Evolutionary conservation across 805 yeast genomes (phyloP), one percentile per base, ranked within the genome.

Genomic region (Candida takata): DNA sequence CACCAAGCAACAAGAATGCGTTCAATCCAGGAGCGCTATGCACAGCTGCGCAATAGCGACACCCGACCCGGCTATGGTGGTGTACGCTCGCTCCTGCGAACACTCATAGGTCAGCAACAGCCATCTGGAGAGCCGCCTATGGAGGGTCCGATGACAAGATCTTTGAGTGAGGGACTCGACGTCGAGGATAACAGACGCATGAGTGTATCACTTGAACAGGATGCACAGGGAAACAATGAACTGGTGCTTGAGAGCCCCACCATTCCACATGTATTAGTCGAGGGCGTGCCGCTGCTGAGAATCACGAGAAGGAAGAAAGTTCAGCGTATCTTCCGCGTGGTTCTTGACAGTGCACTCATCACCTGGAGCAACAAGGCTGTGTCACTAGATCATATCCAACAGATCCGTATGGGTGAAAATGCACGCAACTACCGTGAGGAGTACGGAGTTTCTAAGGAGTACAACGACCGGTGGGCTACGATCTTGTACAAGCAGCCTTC

Each of bases 351-450:
- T 10, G 81, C 83, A 21, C 52, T 62, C 5, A 61, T 84, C 12
- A 55, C 64, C 4, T 80, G 88, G 84, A 77, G 73, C 43, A 58
- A 64, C 42, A 69, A 70, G 48, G 34, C 52, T 26, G 49, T 77
- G 41, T 57, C 58, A 14, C 65, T 83, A 8, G 94, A 82, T 52
- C 75, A 74, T 38, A 79, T 85, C 33, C 72, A 72, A 39, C 74
- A 72, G 36, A 67, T 82, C 3, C 58, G 81, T 34, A 65, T 72
- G 4, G 84, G 79, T 3, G 71, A 69, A 15, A 84, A 82, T 48
- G 96, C 96, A 2, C 70, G 72, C 24, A 84, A 85, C 46, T 90
- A 87, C 53, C 62, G 95, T 41, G 95, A 88, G 52, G 95, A 87
- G 56, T 74, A 84, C 46, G 78, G 81, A 25, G 71, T 86, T 1